Evolutionary conservation across 345 rosid genomes (phyloP).

Genomic region (Atalantia buxifolia): DNA sequence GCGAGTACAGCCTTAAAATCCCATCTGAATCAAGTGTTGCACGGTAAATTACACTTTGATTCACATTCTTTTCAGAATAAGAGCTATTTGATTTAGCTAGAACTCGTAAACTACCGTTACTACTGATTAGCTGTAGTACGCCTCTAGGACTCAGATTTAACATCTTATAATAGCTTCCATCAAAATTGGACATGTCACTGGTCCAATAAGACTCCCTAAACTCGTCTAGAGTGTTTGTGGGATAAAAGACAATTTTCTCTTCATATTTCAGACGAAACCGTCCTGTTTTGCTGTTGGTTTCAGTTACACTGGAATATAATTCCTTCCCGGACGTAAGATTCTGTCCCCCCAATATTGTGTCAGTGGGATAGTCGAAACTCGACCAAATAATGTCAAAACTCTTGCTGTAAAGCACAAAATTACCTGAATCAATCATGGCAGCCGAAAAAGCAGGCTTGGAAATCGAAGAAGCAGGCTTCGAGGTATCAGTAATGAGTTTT

Average conservation of each 20-base stretch:
- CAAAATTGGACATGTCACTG: no score
- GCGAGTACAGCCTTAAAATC: constrained; percentile 20
- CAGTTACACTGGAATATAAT: constrained; percentile 11
- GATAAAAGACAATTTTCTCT: constrained; percentile 32
- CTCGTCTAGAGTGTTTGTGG: neutral
- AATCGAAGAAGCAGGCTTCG: constrained; percentile 1
- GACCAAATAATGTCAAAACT: constrained; percentile 15
- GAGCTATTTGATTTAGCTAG: neutral
- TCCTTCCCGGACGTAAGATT: neutral
- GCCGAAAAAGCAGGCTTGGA: constrained; percentile 17
- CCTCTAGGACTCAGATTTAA: neutral
- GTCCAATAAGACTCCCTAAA: neutral
- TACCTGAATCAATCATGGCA: constrained; percentile 31
- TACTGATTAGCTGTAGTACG: neutral
- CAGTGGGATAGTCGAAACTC: constrained; percentile 19
- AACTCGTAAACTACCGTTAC: no score
- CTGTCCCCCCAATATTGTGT: constrained; percentile 27
- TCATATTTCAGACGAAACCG: constrained; percentile 12
- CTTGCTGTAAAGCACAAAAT: constrained; percentile 26
- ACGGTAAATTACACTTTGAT: constrained; percentile 2
- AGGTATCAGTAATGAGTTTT: neutral
- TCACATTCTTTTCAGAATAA: neutral
- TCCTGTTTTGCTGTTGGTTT: constrained; percentile 12
- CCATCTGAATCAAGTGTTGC: constrained; percentile 24
- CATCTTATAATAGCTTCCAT: no score